Evolutionary conservation across 352 stramenopile species (phyloP).

Genomic region (Phytophthora litchii): DNA sequence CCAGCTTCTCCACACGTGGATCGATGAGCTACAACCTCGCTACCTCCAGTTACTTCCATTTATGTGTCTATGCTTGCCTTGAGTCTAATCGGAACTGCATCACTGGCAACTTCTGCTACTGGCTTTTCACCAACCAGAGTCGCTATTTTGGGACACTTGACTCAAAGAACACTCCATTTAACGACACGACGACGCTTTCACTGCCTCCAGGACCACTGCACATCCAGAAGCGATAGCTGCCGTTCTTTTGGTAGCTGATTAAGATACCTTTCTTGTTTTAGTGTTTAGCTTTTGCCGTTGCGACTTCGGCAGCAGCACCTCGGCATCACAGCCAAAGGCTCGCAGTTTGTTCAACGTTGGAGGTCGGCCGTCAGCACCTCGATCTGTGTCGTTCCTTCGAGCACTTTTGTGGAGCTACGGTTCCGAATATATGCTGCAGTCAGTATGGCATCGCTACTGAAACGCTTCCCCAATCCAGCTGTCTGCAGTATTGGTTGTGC

Average conservation of each 20-base stretch:
- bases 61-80: background rate
- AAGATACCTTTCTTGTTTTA: no score
- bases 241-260: no score
- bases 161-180: constrained; percentile 18
- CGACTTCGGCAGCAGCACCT: no score
- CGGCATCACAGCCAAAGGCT: constrained; percentile 10
- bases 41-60: no score
- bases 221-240: constrained; percentile 10
- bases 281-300: no score
- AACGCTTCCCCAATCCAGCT: constrained; percentile 1
- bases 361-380: background rate
- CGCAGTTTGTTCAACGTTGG: constrained; percentile 7
- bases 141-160: background rate
- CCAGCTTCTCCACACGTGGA: background rate
- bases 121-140: no score
- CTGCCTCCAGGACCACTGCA: constrained; percentile 4
- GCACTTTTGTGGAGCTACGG: constrained; percentile 3
- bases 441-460: constrained; percentile 11
- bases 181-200: background rate
- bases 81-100: no score
- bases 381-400: constrained; percentile 11
- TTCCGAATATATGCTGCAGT: constrained; percentile 18
- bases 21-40: no score
- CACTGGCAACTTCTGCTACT: no score
- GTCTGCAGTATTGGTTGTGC: constrained; percentile 8